phyloP scores from a whole-genome alignment of 257 asterid genomes.

The Thymus mandschuricus region DNA sequence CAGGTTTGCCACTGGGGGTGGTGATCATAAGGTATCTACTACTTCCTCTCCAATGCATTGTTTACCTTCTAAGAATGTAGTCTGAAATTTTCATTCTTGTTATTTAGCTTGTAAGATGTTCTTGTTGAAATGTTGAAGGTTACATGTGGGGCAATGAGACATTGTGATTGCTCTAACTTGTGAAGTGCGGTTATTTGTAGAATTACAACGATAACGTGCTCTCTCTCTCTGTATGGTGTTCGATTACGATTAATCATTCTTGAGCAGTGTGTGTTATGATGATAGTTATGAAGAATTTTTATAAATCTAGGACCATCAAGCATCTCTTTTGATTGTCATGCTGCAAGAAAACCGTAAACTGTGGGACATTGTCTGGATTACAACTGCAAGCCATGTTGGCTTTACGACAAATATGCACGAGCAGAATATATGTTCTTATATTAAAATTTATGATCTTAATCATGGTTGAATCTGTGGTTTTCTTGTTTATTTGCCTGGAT shows the following conservation, averaged over 20 bases:
- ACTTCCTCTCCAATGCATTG: neutral
- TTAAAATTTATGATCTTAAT: neutral
- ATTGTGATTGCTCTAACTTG: neutral
- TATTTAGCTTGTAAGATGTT: conserved; percentile 12
- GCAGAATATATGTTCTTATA: too few relatives aligned
- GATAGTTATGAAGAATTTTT: neutral
- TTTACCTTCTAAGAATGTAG: neutral
- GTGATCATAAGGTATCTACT: conserved; percentile 81
- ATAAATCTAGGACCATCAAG: conserved; percentile 8
- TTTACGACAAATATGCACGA: neutral
- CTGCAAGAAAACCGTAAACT: neutral
- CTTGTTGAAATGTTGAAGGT: neutral
- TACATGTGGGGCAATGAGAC: neutral
- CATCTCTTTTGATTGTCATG: neutral
- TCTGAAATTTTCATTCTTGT: neutral
- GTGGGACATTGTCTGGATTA: neutral
- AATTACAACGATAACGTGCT: neutral
- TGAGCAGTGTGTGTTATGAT: neutral
- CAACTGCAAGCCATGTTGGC: neutral
- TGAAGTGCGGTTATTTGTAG: conserved; percentile 23
- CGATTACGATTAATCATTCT: neutral
- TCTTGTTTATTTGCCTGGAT: neutral
- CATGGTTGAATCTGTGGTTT: conserved; percentile 10
- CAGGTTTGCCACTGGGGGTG: conserved; percentile 98
- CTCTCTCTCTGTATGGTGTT: neutral